phyloP scores from a whole-genome alignment of 768 basidiomycete genomes.

The Boletus bicolor region DNA sequence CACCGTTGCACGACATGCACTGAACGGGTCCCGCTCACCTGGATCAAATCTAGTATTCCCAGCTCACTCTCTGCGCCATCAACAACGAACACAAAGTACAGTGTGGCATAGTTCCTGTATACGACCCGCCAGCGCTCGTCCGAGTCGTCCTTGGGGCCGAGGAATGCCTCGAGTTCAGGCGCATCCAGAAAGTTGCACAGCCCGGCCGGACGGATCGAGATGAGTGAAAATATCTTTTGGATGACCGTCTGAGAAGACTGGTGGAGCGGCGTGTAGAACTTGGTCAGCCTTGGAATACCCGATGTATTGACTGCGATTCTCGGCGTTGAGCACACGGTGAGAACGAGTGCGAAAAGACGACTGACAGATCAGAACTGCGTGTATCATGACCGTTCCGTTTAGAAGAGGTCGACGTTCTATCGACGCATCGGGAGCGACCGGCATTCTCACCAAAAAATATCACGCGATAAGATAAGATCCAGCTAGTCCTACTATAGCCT shows the following conservation, averaged over 20 bases:
- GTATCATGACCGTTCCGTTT: conserved; percentile 55
- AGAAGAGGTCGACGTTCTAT: not conserved
- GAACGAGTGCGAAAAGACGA: conserved; percentile 21
- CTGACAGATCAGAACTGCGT: conserved; percentile 82
- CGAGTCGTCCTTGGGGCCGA: conserved; percentile 48
- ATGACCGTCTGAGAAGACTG: conserved; percentile 61
- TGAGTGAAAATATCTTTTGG: conserved; percentile 86
- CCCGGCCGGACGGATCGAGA: conserved; percentile 74
- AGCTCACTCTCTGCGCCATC: conserved; percentile 96
- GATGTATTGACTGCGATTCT: conserved; percentile 81
- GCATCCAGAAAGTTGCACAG: conserved; percentile 98
- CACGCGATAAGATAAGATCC: conserved; percentile 5
- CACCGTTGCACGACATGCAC: not conserved
- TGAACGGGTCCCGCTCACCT: conserved; percentile 51
- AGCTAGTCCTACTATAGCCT: not conserved
- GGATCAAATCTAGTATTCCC: conserved; percentile 93
- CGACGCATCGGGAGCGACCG: not conserved
- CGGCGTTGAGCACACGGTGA: conserved; percentile 18
- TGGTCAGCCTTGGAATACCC: conserved; percentile 79
- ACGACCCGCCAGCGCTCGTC: conserved; percentile 81
- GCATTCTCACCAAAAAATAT: not conserved
- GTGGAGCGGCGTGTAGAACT: conserved; percentile 83
- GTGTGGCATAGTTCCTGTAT: conserved; percentile 92
- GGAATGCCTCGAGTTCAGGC: conserved; percentile 75
- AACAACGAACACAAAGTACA: conserved; percentile 97